Conservation (phyloP, 1,139 yeast genomes). For the Geotrichum reessii region DNA sequence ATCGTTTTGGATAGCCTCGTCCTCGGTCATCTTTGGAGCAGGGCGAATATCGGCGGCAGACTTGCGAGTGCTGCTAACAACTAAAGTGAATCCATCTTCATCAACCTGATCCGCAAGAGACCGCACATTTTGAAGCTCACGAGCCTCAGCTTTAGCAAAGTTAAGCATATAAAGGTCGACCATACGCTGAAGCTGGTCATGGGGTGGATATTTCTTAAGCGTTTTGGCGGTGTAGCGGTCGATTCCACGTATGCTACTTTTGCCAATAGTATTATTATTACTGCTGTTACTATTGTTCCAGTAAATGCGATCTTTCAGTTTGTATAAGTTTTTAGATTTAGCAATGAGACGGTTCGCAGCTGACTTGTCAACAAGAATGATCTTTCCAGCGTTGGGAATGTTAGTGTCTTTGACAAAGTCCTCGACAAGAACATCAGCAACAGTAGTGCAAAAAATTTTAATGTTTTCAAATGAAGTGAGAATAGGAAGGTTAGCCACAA, state of each 20-base stretch:
- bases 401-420: constrained; percentile 32
- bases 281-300: not conserved
- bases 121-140: constrained; percentile 51
- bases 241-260: constrained; percentile 23
- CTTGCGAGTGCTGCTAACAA: constrained; percentile 72
- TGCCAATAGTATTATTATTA: not conserved
- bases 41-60: constrained; percentile 42
- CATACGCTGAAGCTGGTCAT: constrained; percentile 43
- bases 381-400: constrained; percentile 46
- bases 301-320: constrained; percentile 7
- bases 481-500: constrained; percentile 72
- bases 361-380: constrained; percentile 69
- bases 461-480: constrained; percentile 49
- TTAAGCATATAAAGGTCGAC: constrained; percentile 58
- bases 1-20: constrained; percentile 30
- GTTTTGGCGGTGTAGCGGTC: constrained; percentile 27
- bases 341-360: constrained; percentile 62
- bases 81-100: constrained; percentile 90
- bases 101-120: constrained; percentile 50
- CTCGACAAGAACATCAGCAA: constrained; percentile 59
- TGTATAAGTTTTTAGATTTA: constrained; percentile 42
- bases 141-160: constrained; percentile 68
- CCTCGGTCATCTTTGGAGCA: constrained; percentile 39
- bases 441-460: constrained; percentile 51
- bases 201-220: constrained; percentile 39